Evolutionary conservation across 2,329 filamentous ascomycete species (phyloP).

Genomic region (Talaromyces sp.): DNA sequence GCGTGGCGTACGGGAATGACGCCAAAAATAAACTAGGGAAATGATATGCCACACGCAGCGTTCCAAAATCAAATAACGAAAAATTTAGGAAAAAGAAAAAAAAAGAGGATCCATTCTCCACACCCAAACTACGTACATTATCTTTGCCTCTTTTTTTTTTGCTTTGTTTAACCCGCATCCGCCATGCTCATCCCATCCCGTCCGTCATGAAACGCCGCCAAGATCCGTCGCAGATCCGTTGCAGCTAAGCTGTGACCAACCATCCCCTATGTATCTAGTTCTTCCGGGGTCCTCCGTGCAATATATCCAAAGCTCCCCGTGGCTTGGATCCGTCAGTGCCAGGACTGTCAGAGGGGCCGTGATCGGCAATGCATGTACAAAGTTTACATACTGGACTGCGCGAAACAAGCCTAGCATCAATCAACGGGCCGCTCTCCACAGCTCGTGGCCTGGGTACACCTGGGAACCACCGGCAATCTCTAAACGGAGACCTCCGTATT

Average conservation of each 20-base stretch:
- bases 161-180: not conserved
- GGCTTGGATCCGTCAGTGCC: too few relatives aligned
- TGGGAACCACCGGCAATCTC: too few relatives aligned
- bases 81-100: not conserved
- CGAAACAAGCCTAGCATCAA: not conserved
- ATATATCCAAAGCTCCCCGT: not conserved
- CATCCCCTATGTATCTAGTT: not conserved
- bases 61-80: too few relatives aligned
- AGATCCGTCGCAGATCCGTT: conserved; percentile 23
- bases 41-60: not conserved
- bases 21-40: not conserved
- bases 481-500: not conserved
- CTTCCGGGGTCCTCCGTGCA: not conserved
- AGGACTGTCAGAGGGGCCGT: not conserved
- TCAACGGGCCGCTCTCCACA: conserved; percentile 2
- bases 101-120: not conserved
- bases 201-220: conserved; percentile 26
- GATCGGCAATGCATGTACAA: conserved; percentile 15
- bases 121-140: not conserved
- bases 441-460: conserved; percentile 3
- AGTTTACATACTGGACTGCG: conserved; percentile 1
- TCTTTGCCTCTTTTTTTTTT: not conserved
- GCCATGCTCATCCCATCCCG: conserved; percentile 14
- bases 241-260: conserved; percentile 7
- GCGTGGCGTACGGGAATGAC: conserved; percentile 7